Conservation (phyloP, 73 alveolate genomes). For the Blepharisma japonicum region DNA sequence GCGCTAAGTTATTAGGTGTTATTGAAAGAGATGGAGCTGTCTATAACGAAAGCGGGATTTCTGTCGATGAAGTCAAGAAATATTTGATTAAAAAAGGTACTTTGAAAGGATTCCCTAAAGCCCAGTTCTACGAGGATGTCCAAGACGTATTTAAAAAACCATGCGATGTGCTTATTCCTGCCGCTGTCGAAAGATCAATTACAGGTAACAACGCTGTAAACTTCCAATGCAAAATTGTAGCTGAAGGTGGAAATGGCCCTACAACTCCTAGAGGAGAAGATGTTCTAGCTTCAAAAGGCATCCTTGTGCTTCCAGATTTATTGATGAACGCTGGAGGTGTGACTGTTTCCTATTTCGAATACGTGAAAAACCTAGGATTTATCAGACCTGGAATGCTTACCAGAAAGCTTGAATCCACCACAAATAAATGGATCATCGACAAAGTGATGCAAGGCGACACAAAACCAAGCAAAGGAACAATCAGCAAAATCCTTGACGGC, state of each 20-base stretch:
- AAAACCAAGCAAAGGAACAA: slow-evolving; percentile 33
- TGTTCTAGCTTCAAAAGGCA: slow-evolving; percentile 54
- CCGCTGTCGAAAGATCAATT: slow-evolving; percentile 60
- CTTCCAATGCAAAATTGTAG: slow-evolving; percentile 60
- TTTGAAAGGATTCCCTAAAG: slow-evolving; percentile 57
- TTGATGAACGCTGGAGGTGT: slow-evolving; percentile 84
- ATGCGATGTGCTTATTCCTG: slow-evolving; percentile 70
- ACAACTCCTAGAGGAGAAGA: slow-evolving; percentile 70
- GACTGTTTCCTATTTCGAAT: slow-evolving; percentile 83
- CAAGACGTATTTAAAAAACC: slow-evolving; percentile 55
- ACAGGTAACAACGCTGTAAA: slow-evolving; percentile 60
- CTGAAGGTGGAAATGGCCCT: slow-evolving; percentile 81
- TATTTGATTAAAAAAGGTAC: slow-evolving; percentile 52
- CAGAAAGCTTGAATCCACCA: slow-evolving; percentile 43
- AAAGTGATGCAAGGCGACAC: slow-evolving; percentile 24
- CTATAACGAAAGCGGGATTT: slow-evolving; percentile 56
- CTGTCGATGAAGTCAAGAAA: slow-evolving; percentile 55
- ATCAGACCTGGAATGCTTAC: slow-evolving; percentile 74
- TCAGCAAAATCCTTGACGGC: slow-evolving; percentile 34
- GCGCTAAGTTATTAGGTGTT: slow-evolving; percentile 61
- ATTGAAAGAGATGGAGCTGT: slow-evolving; percentile 69
- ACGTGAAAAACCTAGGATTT: slow-evolving; percentile 82
- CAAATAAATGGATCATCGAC: slow-evolving; percentile 23
- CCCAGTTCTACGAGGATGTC: slow-evolving; percentile 34
- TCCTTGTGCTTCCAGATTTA: slow-evolving; percentile 76